phyloP scores from a whole-genome alignment of 768 basidiomycete species.

The Tylopilus sp. region DNA sequence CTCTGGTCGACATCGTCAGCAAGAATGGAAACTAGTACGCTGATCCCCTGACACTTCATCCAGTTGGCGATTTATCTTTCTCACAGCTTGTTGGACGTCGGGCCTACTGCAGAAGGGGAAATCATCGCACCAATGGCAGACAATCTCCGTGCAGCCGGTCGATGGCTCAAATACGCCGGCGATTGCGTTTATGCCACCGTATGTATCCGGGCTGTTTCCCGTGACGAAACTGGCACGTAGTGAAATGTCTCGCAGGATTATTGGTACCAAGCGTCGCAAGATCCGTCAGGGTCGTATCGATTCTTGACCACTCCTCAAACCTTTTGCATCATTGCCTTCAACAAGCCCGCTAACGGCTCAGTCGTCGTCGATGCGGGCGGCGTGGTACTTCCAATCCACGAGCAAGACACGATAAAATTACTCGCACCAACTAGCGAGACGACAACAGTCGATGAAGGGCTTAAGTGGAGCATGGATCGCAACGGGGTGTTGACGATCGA shows the following conservation, averaged over 20 bases:
- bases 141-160: constrained; percentile 46
- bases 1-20: constrained; percentile 53
- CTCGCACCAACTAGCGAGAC: constrained; percentile 30
- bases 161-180: constrained; percentile 49
- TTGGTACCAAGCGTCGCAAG: constrained; percentile 47
- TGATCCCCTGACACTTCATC: background rate
- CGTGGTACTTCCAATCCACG: constrained; percentile 41
- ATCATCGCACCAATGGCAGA: constrained; percentile 48
- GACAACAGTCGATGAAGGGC: background rate
- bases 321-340: constrained; percentile 49
- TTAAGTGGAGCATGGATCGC: constrained; percentile 33
- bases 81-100: constrained; percentile 48
- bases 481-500: constrained; percentile 31
- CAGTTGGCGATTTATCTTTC: background rate
- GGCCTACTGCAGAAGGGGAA: constrained; percentile 53
- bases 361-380: constrained; percentile 35
- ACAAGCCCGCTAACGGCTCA: constrained; percentile 31
- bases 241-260: constrained; percentile 34
- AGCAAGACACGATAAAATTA: constrained; percentile 40
- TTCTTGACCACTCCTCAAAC: constrained; percentile 50
- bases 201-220: constrained; percentile 11
- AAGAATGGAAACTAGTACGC: constrained; percentile 62
- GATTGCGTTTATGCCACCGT: constrained; percentile 53
- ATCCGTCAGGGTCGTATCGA: constrained; percentile 33
- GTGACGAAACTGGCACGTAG: background rate